phyloP scores from a whole-genome alignment of 2,329 filamentous ascomycete species.

The Ceratocystis diversiconidia region DNA sequence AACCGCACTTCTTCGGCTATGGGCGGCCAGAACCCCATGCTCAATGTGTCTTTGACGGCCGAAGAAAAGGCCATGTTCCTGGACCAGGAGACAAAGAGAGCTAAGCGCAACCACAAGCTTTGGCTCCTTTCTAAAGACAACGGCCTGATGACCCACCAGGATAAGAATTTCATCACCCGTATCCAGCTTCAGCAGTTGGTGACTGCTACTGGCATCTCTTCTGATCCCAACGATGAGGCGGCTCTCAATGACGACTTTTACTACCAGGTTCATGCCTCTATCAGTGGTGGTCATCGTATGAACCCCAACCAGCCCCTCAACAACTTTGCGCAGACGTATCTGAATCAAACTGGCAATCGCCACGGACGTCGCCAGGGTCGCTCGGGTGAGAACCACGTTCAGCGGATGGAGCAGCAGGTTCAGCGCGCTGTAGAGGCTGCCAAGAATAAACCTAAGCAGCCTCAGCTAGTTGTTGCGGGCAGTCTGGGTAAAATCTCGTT shows the following conservation, averaged over 20 bases:
- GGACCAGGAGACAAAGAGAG: slow-evolving; percentile 82
- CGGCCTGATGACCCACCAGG: slow-evolving; percentile 94
- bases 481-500: slow-evolving; percentile 97
- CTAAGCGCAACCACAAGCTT: slow-evolving; percentile 97
- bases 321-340: slow-evolving; percentile 94
- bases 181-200: slow-evolving; percentile 96
- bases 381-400: slow-evolving; percentile 90
- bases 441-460: slow-evolving; percentile 95
- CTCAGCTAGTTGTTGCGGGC: slow-evolving; percentile 89
- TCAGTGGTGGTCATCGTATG: slow-evolving; percentile 75
- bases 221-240: slow-evolving; percentile 65
- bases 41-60: slow-evolving; percentile 54
- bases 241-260: slow-evolving; percentile 90
- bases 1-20: slow-evolving; percentile 4
- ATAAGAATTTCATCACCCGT: slow-evolving; percentile 98
- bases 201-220: slow-evolving; percentile 74
- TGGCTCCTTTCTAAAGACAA: slow-evolving; percentile 87
- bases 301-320: slow-evolving; percentile 86
- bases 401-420: slow-evolving; percentile 98
- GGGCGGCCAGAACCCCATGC: slow-evolving; percentile 21
- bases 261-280: slow-evolving; percentile 93
- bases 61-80: slow-evolving; percentile 73
- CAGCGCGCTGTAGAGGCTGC: slow-evolving; percentile 93
- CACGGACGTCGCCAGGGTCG: slow-evolving; percentile 63
- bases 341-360: slow-evolving; percentile 84